A percentile compares a stretch with the other conserved stretches of the same genome.
Evolutionary conservation across 2,329 filamentous ascomycete species (phyloP).

Genomic region (Diplocarpon mali): DNA sequence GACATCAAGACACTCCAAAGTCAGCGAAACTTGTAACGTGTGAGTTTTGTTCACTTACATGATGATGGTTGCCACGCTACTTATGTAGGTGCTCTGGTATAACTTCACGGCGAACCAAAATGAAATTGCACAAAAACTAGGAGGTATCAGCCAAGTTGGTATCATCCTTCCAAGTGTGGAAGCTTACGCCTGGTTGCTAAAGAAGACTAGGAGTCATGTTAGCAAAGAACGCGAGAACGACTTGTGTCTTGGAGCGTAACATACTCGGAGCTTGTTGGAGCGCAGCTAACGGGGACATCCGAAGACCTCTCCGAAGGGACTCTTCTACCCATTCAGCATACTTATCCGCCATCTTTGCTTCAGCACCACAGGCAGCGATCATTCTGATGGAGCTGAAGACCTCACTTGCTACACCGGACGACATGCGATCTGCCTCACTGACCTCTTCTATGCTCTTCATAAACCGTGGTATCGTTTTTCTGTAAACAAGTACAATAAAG

Average conservation of each 20-base stretch:
- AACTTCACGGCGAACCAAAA: slow-evolving; percentile 54
- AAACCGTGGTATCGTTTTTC: slow-evolving; percentile 42
- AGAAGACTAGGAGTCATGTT: slow-evolving; percentile 26
- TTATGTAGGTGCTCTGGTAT: slow-evolving; percentile 33
- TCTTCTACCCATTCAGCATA: slow-evolving; percentile 45
- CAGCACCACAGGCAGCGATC: slow-evolving; percentile 51
- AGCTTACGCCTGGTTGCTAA: slow-evolving; percentile 23
- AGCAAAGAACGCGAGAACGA: not conserved
- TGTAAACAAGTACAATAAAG: slow-evolving; percentile 42
- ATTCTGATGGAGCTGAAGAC: slow-evolving; percentile 48
- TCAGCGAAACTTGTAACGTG: not conserved
- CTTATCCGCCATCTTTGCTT: slow-evolving; percentile 39
- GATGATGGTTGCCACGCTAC: slow-evolving; percentile 41
- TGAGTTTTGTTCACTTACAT: slow-evolving; percentile 33
- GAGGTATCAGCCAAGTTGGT: not conserved
- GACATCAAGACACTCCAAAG: slow-evolving; percentile 7
- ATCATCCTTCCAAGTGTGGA: slow-evolving; percentile 8
- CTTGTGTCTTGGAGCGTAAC: slow-evolving; percentile 27
- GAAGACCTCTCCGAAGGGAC: slow-evolving; percentile 38
- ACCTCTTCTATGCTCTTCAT: slow-evolving; percentile 38
- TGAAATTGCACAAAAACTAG: slow-evolving; percentile 42
- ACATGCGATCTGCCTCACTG: slow-evolving; percentile 41
- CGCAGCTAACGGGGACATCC: slow-evolving; percentile 39
- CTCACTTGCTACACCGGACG: slow-evolving; percentile 49
- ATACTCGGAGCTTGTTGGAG: slow-evolving; percentile 38